Base-by-base conservation (phyloP, 2,329 filamentous ascomycete genomes). In the Fusarium marasasianum region DNA sequence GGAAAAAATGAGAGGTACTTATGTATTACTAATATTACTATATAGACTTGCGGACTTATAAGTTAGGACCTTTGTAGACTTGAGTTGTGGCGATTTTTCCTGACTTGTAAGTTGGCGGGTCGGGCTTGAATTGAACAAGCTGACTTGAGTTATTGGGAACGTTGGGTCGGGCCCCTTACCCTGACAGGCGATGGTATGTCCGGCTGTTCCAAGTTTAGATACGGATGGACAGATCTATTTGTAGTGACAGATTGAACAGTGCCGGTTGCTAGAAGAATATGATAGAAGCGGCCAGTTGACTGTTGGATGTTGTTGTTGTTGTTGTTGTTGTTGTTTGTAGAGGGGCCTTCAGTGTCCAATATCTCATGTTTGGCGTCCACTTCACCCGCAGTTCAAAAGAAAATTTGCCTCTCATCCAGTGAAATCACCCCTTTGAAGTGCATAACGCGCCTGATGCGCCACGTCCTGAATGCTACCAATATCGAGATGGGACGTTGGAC, bases 201-300 rank as follows among this genome's bases (percentile, higher is more conserved):
- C 43, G 72, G 60, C 15, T 75, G 72, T 74, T 74, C 72, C 72
- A 74, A 74, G 72, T 75, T 70, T 74, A 74, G 72, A 74, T 50
- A 63, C 48, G 66, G 45, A 70, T 60, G 53, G 59, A 60, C 41
- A 60, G 67, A 71, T 66, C 67, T 47, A 71, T 70, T 40, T 24
- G 40, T n/a, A 71, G 67, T 70, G 67, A 70, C 66, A 71, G 72
- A 63, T 57, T 26, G 45, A 33, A 62, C 56, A 38, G 54, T 60
- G 37, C 40, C 35, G 20, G 15, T 24, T 48, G 61, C 17, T 35
- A 35, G 44, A 20, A 58, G 43, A 58, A 58, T 10, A 35, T 24
- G 24, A 43, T 24, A 35, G 37, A 41, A 41, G 24, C 51, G 26
- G 51, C n/a, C 20, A 54, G 26, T 14, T 55, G 38, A 12, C 45